These are phyloP conservation scores for Fusarium dlaminii DNA, from an alignment of 2,329 filamentous ascomycete genomes.

Conservation along the genomic window DNA sequence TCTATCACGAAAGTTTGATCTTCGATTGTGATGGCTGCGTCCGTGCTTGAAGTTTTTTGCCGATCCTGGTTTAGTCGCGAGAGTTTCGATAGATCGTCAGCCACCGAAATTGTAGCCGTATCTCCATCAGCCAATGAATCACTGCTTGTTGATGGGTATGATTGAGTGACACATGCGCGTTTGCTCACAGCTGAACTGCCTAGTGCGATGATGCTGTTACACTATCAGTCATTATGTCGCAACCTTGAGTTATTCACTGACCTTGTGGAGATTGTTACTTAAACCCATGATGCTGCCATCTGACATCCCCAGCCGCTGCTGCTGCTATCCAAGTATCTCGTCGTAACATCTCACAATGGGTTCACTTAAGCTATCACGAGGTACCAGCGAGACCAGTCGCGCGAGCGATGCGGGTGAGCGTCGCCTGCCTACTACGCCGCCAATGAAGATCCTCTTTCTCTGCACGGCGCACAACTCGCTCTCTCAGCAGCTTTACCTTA, in stretches of 20 bases:
- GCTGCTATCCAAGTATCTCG: neutral
- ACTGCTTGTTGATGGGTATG: neutral
- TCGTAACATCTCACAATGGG: neutral
- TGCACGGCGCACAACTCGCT: slow-evolving; percentile 32
- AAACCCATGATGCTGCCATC: neutral
- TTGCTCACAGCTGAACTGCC: neutral
- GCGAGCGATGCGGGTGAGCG: neutral
- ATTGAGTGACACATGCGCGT: neutral
- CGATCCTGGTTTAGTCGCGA: neutral
- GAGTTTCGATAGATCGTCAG: neutral
- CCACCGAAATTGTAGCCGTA: neutral
- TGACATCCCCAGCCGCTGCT: neutral
- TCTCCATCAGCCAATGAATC: neutral
- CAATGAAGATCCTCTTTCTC: slow-evolving; percentile 30
- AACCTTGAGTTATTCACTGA: neutral
- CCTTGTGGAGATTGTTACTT: neutral
- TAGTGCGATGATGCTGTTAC: neutral
- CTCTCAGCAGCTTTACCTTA: slow-evolving; percentile 25
- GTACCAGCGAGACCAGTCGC: neutral
- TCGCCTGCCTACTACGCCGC: neutral
- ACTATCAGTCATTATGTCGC: neutral
- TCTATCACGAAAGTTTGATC: neutral
- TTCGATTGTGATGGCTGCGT: neutral
- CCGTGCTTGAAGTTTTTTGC: neutral
- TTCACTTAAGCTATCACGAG: neutral